Evolutionary conservation across 2,329 filamentous ascomycete species (phyloP).

Genomic region (Venturia effusa): DNA sequence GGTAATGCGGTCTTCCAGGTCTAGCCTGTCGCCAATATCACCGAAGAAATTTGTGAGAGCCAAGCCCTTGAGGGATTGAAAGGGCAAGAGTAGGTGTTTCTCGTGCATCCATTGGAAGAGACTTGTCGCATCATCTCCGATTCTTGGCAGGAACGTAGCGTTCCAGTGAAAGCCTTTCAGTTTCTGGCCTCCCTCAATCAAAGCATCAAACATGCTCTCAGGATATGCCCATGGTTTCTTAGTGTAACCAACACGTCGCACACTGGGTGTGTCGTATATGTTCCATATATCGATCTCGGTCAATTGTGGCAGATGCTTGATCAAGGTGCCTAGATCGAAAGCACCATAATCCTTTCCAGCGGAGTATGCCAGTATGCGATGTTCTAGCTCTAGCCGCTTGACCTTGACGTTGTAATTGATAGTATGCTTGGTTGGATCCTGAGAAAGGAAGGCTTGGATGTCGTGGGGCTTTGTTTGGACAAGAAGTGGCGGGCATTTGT

Average conservation of each 20-base stretch:
- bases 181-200: conserved; percentile 40
- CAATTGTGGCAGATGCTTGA: conserved; percentile 56
- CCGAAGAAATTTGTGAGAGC: conserved; percentile 23
- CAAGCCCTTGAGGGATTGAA: conserved; percentile 26
- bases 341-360: conserved; percentile 43
- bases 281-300: conserved; percentile 63
- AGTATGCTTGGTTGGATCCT: conserved; percentile 21
- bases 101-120: conserved; percentile 37
- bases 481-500: conserved; percentile 55
- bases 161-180: conserved; percentile 48
- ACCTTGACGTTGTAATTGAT: conserved; percentile 62
- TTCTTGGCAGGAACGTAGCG: conserved; percentile 34
- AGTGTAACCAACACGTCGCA: conserved; percentile 44
- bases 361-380: conserved; percentile 45
- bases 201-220: conserved; percentile 49
- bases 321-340: conserved; percentile 46
- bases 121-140: conserved; percentile 43
- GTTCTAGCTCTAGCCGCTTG: conserved; percentile 58
- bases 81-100: conserved; percentile 36
- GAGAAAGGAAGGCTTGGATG: conserved; percentile 44
- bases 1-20: not conserved
- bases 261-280: conserved; percentile 55
- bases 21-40: not conserved
- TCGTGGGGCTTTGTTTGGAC: conserved; percentile 38
- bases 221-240: conserved; percentile 57